Evolutionary conservation across 2,329 filamentous ascomycete genomes (phyloP).

Genomic region (Epichloe coenophiala): DNA sequence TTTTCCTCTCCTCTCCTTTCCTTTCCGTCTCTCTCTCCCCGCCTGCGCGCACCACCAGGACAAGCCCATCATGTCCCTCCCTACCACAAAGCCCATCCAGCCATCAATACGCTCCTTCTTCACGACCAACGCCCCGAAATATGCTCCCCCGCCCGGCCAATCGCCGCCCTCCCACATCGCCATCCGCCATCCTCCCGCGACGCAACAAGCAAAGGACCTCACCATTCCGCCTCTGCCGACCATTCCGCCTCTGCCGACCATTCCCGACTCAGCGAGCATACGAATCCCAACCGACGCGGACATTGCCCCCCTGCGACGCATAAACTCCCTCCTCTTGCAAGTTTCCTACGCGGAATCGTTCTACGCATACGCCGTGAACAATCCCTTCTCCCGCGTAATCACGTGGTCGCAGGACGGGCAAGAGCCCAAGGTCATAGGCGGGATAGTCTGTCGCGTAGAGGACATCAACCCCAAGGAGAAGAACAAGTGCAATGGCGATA

Average conservation of each 20-base stretch:
- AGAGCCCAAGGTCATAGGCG: slow-evolving; percentile 42
- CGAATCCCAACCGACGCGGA: slow-evolving; percentile 35
- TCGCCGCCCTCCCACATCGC: slow-evolving; percentile 16
- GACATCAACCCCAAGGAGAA: slow-evolving; percentile 5
- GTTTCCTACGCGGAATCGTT: slow-evolving; percentile 52
- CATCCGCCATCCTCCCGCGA: slow-evolving; percentile 11
- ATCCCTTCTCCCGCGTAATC: slow-evolving; percentile 46
- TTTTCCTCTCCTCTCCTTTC: background rate
- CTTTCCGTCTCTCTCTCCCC: background rate
- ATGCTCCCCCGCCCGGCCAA: slow-evolving; percentile 18
- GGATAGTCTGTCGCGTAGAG: slow-evolving; percentile 49
- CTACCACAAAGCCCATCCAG: slow-evolving; percentile 27
- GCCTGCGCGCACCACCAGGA: background rate
- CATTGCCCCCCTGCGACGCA: slow-evolving; percentile 45
- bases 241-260: slow-evolving; percentile 15
- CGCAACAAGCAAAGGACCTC: slow-evolving; percentile 12
- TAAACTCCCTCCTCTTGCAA: slow-evolving; percentile 51
- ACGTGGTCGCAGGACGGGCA: slow-evolving; percentile 36
- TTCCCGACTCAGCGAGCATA: slow-evolving; percentile 38
- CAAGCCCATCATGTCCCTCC: slow-evolving; percentile 24
- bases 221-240: no score
- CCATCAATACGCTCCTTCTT: slow-evolving; percentile 53
- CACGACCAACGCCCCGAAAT: slow-evolving; percentile 28
- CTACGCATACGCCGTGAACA: slow-evolving; percentile 41
- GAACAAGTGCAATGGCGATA: slow-evolving; percentile 3